These are phyloP conservation scores for Capronia coronata DNA, from an alignment of 2,329 filamentous ascomycete species.

Conservation along the genomic window DNA sequence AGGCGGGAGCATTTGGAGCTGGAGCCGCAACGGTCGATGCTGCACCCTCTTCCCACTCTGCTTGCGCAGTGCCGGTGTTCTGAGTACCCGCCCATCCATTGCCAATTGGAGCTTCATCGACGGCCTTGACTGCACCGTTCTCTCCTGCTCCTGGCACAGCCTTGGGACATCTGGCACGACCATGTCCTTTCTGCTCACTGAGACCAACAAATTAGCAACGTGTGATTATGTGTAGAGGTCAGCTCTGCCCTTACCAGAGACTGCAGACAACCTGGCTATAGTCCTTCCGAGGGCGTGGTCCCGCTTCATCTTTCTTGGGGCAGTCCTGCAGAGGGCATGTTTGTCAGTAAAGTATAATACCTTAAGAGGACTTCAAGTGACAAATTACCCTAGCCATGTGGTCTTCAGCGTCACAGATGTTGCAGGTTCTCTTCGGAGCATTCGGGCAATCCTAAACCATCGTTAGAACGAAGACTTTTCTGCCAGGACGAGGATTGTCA, in stretches of 20 bases:
- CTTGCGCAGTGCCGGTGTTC: conserved; percentile 27
- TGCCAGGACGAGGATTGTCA: neutral
- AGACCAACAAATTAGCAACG: neutral
- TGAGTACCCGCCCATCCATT: conserved; percentile 11
- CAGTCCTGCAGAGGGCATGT: conserved; percentile 12
- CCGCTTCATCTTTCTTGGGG: conserved; percentile 13
- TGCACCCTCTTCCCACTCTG: conserved; percentile 16
- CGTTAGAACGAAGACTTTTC: conserved; percentile 35
- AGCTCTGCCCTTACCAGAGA: conserved; percentile 12
- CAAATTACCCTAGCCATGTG: conserved; percentile 13
- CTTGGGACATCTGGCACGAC: conserved; percentile 18
- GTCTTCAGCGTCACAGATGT: conserved; percentile 37
- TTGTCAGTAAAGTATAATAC: neutral
- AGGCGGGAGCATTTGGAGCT: conserved; percentile 1
- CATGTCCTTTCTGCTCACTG: conserved; percentile 22
- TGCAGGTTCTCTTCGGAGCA: conserved; percentile 35
- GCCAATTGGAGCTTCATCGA: conserved; percentile 11
- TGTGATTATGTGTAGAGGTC: neutral
- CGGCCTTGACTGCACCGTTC: neutral
- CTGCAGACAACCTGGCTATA: conserved; percentile 22
- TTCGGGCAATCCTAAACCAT: conserved; percentile 38
- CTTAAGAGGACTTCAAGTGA: too few species aligned
- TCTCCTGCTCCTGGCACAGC: conserved; percentile 6
- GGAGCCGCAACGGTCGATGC: neutral
- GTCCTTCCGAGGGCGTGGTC: conserved; percentile 12